Evolutionary conservation across 192 early-diverging fungal species (phyloP), one percentile per base, ranked within the genome.

Genomic region (Coemansia sp.): DNA sequence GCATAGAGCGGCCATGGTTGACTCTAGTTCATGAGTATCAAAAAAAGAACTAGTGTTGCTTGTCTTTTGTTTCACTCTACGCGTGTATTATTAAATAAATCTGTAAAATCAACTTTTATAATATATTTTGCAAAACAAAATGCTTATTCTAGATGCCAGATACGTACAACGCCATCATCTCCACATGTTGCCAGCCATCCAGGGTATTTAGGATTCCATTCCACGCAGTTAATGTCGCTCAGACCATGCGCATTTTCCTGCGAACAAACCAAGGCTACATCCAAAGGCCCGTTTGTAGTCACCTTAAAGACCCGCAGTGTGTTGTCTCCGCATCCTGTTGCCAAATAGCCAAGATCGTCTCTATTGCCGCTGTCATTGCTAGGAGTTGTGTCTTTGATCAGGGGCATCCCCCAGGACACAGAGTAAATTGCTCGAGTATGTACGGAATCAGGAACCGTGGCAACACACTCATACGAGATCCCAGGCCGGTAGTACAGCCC

Each of bases 351-450:
- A 52, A 90, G 74, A 0, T 83, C 73, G 5, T 14, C 51, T 14
- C 25, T 10, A 27, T 24, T 50, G 54, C 60, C 44, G 24, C 47
- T 34, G 21, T 34, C 31, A 32, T 49, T 19, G 4, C 18, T 38
- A 1, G 52, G 27, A 23, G 27, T 47, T 3, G 47, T 48, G 4
- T 25, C 32, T 14, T n/a, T 34, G 1, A n/a, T 19, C 26, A 28
- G 48, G 8, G 73, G 62, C 5, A 21, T 52, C 3, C 56, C 86
- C 94, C 94, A 98, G 24, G 94, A 89, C 0, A 98, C 93, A 14
- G 90, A 92, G 71, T 95, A 98, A 27, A 98, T 91, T 24, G 92
- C 92, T 12, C 96, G 85, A 10, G 84, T 69, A 65, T 98, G 94
- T n/a, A 84, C 62, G 4, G 76, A 75, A 4, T 93, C 87, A 5